phyloP scores from a whole-genome alignment of 2,329 filamentous ascomycete species.

The Clonostachys rhizophaga region DNA sequence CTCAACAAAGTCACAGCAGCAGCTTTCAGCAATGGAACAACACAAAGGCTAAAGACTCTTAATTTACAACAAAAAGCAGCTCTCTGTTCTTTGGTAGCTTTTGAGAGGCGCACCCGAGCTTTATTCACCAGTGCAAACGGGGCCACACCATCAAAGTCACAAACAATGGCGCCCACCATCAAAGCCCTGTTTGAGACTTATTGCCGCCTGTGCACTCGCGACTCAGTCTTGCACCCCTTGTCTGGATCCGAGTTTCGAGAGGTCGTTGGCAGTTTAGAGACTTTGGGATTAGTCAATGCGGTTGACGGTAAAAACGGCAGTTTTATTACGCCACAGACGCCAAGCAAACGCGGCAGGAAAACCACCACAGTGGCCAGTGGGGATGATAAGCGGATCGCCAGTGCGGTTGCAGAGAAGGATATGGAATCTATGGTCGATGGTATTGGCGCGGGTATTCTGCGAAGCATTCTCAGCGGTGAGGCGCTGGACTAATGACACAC shows the following conservation, averaged over 20 bases:
- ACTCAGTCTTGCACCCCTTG: constrained; percentile 85
- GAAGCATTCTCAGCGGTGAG: constrained; percentile 57
- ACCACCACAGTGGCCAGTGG: constrained; percentile 39
- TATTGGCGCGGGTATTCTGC: constrained; percentile 55
- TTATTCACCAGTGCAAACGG: constrained; percentile 32
- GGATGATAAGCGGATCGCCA: constrained; percentile 76
- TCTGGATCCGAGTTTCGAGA: constrained; percentile 92
- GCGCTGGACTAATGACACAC: constrained; percentile 41
- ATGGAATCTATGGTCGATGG: constrained; percentile 66
- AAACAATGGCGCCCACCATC: constrained; percentile 67
- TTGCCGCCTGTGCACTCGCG: constrained; percentile 73
- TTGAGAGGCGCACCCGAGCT: constrained; percentile 70
- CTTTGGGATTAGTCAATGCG: constrained; percentile 70
- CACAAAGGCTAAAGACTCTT: constrained; percentile 76
- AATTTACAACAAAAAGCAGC: constrained; percentile 97
- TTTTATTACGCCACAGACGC: constrained; percentile 60
- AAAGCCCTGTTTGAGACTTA: constrained; percentile 85
- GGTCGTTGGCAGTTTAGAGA: constrained; percentile 85
- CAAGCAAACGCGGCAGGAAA: constrained; percentile 63
- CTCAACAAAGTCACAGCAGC: constrained; percentile 87
- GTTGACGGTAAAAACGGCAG: constrained; percentile 68
- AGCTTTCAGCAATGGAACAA: constrained; percentile 84
- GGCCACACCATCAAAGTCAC: constrained; percentile 57
- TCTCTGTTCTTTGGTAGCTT: constrained; percentile 79
- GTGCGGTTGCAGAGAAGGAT: constrained; percentile 77